Evolutionary conservation across 2,329 filamentous ascomycete species (phyloP).

Genomic region (Harringtonia aguacate): DNA sequence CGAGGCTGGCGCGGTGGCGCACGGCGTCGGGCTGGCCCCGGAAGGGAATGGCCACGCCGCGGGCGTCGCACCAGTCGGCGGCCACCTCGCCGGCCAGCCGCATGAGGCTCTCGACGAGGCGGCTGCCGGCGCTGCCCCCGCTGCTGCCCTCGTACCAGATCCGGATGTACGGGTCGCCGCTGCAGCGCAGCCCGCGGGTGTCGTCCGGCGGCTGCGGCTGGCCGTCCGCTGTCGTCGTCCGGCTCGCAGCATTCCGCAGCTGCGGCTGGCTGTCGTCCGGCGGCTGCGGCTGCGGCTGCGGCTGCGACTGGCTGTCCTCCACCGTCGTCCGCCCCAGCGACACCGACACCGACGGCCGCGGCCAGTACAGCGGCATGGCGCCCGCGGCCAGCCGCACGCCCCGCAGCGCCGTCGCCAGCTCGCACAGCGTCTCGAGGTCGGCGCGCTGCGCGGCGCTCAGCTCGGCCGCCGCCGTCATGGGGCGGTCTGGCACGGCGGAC

Average conservation of each 20-base stretch:
- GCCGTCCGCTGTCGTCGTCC: conserved; percentile 12
- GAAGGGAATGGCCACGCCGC: conserved; percentile 49
- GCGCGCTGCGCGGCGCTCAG: conserved; percentile 30
- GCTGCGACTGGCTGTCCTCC: not conserved
- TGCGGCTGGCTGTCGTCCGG: conserved; percentile 13
- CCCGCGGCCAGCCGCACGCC: conserved; percentile 32
- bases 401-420: conserved; percentile 35
- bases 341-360: conserved; percentile 31
- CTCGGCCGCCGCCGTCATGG: conserved; percentile 30
- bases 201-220: not conserved
- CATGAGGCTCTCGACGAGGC: conserved; percentile 43
- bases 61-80: conserved; percentile 47
- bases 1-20: conserved; percentile 25
- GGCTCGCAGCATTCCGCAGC: too few relatives aligned
- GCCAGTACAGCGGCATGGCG: conserved; percentile 36
- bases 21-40: conserved; percentile 34
- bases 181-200: conserved; percentile 20
- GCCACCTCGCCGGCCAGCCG: conserved; percentile 50
- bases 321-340: conserved; percentile 24
- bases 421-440: conserved; percentile 36
- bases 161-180: conserved; percentile 40
- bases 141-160: conserved; percentile 20
- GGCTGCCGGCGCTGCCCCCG: conserved; percentile 13
- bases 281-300: not conserved
- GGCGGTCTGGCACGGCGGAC: conserved; percentile 21